These are phyloP conservation scores for Monosporascus sp. DNA, from an alignment of 2,329 filamentous ascomycete genomes.

Conservation along the genomic window DNA sequence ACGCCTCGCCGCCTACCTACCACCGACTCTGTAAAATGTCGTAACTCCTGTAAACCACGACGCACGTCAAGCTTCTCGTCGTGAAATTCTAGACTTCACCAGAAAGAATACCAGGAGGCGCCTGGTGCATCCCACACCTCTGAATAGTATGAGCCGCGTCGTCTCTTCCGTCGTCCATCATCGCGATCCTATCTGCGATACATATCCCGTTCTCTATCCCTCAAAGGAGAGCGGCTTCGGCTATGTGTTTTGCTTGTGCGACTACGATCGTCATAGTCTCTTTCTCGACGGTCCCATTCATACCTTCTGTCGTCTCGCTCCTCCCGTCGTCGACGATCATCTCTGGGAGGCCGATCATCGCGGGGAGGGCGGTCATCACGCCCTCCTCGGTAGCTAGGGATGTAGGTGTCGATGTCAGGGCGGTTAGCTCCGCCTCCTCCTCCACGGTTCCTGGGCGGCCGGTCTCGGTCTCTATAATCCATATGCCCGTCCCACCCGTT, in stretches of 20 bases:
- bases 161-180: neutral
- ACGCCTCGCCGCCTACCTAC: neutral
- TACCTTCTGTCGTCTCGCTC: constrained; percentile 32
- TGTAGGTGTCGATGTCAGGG: constrained; percentile 44
- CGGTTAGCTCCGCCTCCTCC: constrained; percentile 22
- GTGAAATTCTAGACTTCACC: neutral
- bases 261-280: constrained; percentile 28
- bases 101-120: neutral
- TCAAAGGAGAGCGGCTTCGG: constrained; percentile 38
- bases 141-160: neutral
- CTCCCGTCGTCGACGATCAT: constrained; percentile 29
- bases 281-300: constrained; percentile 33
- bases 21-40: neutral
- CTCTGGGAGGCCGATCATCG: constrained; percentile 29
- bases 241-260: constrained; percentile 37
- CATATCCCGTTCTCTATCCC: constrained; percentile 40
- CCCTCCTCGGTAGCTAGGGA: constrained; percentile 39
- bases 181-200: constrained; percentile 42
- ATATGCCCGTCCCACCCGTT: constrained; percentile 30
- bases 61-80: neutral
- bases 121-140: neutral
- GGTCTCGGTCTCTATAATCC: constrained; percentile 33
- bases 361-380: constrained; percentile 31
- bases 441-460: constrained; percentile 26
- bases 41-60: neutral